Base-by-base conservation (phyloP, 768 basidiomycete genomes). In the Suillus brevipes region DNA sequence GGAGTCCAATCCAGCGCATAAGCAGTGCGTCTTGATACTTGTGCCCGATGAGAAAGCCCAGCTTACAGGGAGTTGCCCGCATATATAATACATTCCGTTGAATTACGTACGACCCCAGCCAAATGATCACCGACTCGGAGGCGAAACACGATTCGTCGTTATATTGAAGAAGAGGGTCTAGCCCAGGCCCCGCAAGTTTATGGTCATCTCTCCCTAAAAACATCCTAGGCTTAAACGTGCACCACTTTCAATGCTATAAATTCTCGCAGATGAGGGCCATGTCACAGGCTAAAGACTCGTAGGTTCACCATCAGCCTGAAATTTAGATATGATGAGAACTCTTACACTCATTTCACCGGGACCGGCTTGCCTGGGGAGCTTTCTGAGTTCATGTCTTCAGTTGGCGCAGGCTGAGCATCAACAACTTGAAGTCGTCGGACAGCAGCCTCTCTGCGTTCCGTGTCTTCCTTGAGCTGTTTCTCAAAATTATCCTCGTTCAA, bases 371-470 rank as follows among this genome's bases (percentile, higher is more conserved):
- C 31, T 20, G 53, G 20, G 10, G 31, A 55, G 31, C 53, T 31
- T n/a, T 34, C 52, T 4, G 9, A 12, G 52, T 12, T 53, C 74
- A 75, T 75, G 49, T 49, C 67, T 0, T 63, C 64, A 25, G 64
- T 68, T 23, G 67, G 72, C 18, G 36, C 60, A n/a, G 73, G 76
- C 36, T 77, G 75, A 52, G 69, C 66, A 18, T 64, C 62, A 10
- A 71, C 66, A 25, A 31, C 31, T 31, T 4, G 31, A 31, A 68
- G 67, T 57, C 61, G 59, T 25, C 60, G 34, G 36, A 45, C 45
- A 45, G 62, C 64, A 34, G 53, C 53, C 20, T 55, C 53, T 55
- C 53, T 63, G 28, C 62, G 62, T 42, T 63, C 62, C 56, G 55
- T 37, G 14, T 63, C 52, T 50, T 58, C 28, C 36, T 12, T 63